Evolutionary conservation across 164 flowering plant species (phyloP).

Genomic region (Magnolia officinalis): DNA sequence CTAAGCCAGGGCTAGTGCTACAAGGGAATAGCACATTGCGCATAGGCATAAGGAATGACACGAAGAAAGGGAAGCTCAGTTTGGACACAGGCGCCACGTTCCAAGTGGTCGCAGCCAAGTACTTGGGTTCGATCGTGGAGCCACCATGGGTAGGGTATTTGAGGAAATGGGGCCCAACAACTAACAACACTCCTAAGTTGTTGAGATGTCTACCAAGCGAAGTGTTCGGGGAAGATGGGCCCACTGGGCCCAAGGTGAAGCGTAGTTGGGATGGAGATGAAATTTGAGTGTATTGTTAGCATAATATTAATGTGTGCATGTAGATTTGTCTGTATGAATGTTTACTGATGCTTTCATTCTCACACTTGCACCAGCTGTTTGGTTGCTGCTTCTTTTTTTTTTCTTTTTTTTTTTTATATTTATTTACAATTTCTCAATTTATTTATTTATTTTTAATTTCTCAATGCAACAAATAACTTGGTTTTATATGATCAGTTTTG

Average conservation of each 20-base stretch:
- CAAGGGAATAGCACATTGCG: constrained; percentile 25
- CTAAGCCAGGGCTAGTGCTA: constrained; percentile 35
- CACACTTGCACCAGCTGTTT: no score
- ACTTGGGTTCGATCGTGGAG: constrained; percentile 19
- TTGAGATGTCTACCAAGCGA: constrained; percentile 30
- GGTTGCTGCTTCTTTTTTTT: no score
- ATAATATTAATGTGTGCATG: no score
- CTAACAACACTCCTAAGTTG: constrained; percentile 16
- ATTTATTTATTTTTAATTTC: no score
- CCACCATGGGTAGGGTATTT: constrained; percentile 33
- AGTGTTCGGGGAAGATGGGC: constrained; percentile 36
- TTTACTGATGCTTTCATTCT: no score
- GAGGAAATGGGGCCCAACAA: constrained; percentile 35
- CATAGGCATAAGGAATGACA: constrained; percentile 46
- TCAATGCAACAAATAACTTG: no score
- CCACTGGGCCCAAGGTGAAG: constrained; percentile 41
- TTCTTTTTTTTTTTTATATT: no score
- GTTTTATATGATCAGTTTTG: no score
- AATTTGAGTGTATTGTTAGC: constrained; percentile 9
- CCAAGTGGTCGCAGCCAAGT: constrained; percentile 27
- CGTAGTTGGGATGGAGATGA: constrained; percentile 37
- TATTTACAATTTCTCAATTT: no score
- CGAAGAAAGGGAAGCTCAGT: constrained; percentile 26
- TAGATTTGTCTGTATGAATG: not conserved
- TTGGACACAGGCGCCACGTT: constrained; percentile 33